Evolutionary conservation across 2,329 filamentous ascomycete species (phyloP).

Genomic region (Fusarium xylarioides): DNA sequence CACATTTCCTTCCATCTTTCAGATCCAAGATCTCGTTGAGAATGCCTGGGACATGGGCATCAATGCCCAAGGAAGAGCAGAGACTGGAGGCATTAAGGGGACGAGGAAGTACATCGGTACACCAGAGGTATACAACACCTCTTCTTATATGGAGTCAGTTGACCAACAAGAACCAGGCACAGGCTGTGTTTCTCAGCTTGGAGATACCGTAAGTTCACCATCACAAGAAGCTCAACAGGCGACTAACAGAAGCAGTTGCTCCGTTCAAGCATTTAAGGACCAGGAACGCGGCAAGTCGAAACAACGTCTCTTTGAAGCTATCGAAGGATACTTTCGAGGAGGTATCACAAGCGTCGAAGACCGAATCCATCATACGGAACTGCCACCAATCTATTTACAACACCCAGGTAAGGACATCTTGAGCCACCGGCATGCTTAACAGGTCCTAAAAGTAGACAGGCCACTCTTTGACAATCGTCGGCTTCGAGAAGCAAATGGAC

Average conservation of each 20-base stretch:
- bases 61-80: conserved; percentile 75
- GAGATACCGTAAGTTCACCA: conserved; percentile 66
- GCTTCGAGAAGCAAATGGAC: conserved; percentile 75
- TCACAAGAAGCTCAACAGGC: not conserved
- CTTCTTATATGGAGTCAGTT: not conserved
- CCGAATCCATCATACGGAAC: conserved; percentile 72
- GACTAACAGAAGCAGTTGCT: conserved; percentile 57
- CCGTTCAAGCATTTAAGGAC: conserved; percentile 68
- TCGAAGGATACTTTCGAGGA: conserved; percentile 80
- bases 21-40: conserved; percentile 88
- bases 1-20: conserved; percentile 77
- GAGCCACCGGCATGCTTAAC: not conserved
- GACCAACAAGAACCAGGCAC: conserved; percentile 62
- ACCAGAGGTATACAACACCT: conserved; percentile 69
- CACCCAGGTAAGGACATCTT: conserved; percentile 67
- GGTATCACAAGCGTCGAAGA: conserved; percentile 53
- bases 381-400: conserved; percentile 91
- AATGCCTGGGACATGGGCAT: conserved; percentile 87
- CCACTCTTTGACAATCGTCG: conserved; percentile 91
- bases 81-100: conserved; percentile 87
- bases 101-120: conserved; percentile 97
- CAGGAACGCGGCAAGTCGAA: conserved; percentile 55
- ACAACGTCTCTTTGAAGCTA: conserved; percentile 68
- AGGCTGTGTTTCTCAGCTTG: conserved; percentile 78
- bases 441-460: conserved; percentile 55